phyloP scores from a whole-genome alignment of 2,329 filamentous ascomycete genomes.

The Amauroascus verrucosus region DNA sequence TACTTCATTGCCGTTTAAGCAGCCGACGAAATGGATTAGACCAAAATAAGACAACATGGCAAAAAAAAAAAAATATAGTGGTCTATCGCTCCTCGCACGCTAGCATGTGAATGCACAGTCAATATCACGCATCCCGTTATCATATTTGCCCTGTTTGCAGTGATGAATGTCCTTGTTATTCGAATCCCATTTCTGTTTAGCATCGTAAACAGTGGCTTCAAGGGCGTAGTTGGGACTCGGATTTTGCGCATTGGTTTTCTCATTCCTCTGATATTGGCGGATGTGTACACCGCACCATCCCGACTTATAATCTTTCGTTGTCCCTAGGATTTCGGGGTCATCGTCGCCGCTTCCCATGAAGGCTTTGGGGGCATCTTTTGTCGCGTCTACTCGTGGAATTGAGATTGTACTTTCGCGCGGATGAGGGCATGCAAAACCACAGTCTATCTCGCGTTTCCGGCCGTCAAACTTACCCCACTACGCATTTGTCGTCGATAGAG shows the following conservation, averaged over 20 bases:
- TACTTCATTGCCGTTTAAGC: no score
- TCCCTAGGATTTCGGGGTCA: slow-evolving; percentile 7
- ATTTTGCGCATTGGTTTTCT: slow-evolving; percentile 4
- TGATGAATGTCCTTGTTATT: not conserved
- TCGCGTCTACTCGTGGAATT: not conserved
- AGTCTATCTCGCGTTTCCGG: slow-evolving; percentile 8
- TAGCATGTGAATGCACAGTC: slow-evolving; percentile 6
- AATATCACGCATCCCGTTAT: slow-evolving; percentile 5
- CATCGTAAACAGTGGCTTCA: slow-evolving; percentile 8
- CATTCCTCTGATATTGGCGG: slow-evolving; percentile 7
- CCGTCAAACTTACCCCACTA: slow-evolving; percentile 1
- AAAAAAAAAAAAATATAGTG: no score
- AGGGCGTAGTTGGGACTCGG: slow-evolving; percentile 4
- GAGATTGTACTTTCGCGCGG: not conserved
- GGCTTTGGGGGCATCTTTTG: slow-evolving; percentile 7
- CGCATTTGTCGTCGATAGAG: not conserved
- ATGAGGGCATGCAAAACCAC: slow-evolving; percentile 7
- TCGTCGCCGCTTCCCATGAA: slow-evolving; percentile 8
- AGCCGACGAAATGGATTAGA: no score
- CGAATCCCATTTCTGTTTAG: not conserved
- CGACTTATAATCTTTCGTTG: slow-evolving; percentile 1
- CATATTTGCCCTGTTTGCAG: slow-evolving; percentile 7
- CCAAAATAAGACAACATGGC: no score
- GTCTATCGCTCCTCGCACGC: no score
- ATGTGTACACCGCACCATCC: slow-evolving; percentile 8